Evolutionary conservation across 768 basidiomycete genomes (phyloP).

Genomic region (Xerocomellus amylosporus): DNA sequence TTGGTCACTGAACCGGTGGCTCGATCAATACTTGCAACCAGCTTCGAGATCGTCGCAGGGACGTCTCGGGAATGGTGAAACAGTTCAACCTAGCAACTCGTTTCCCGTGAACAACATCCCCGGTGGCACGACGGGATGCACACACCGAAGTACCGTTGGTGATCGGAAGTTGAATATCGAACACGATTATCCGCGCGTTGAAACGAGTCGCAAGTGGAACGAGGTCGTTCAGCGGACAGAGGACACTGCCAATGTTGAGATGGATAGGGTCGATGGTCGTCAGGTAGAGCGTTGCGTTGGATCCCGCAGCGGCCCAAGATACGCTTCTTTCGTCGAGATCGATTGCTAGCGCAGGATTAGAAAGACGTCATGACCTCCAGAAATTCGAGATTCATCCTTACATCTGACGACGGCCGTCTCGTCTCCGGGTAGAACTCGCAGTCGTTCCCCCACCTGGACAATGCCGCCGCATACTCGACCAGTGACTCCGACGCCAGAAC

Average conservation of each 20-base stretch:
- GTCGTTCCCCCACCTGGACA: slow-evolving; percentile 85
- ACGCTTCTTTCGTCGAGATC: slow-evolving; percentile 75
- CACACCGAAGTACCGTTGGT: slow-evolving; percentile 80
- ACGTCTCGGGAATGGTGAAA: slow-evolving; percentile 94
- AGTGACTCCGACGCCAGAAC: slow-evolving; percentile 71
- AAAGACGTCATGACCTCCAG: neutral
- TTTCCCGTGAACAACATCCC: neutral
- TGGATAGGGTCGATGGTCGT: slow-evolving; percentile 83
- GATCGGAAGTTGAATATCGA: slow-evolving; percentile 89
- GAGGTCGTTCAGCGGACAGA: slow-evolving; percentile 70
- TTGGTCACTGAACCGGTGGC: slow-evolving; percentile 70
- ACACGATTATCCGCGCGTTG: slow-evolving; percentile 86
- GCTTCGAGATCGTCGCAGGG: slow-evolving; percentile 81
- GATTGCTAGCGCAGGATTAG: slow-evolving; percentile 54
- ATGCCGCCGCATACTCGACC: slow-evolving; percentile 86
- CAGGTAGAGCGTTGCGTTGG: slow-evolving; percentile 84
- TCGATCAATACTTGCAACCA: slow-evolving; percentile 78
- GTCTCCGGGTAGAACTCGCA: slow-evolving; percentile 89
- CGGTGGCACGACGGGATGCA: neutral
- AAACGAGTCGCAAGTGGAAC: slow-evolving; percentile 79
- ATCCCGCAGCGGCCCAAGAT: slow-evolving; percentile 88
- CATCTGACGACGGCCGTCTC: slow-evolving; percentile 80
- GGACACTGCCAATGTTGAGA: slow-evolving; percentile 81
- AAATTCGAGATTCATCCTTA: slow-evolving; percentile 27
- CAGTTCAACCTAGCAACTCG: slow-evolving; percentile 66